Evolutionary conservation across 2,329 filamentous ascomycete genomes (phyloP).

Genomic region (Thielaviopsis euricoi): DNA sequence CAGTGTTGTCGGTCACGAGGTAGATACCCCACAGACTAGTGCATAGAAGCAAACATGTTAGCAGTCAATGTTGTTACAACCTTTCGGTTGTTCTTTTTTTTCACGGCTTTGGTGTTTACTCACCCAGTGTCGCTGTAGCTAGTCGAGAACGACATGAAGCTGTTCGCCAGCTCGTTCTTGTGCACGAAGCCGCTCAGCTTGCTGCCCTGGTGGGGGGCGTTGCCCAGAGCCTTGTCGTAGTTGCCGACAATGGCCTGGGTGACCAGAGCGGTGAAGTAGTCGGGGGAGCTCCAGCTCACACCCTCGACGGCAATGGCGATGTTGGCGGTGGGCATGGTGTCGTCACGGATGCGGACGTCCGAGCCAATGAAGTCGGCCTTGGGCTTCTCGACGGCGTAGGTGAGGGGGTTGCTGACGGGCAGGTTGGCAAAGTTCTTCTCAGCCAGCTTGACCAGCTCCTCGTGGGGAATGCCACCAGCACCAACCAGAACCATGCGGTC

Average conservation of each 20-base stretch:
- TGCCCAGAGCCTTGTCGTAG: slow-evolving; percentile 98
- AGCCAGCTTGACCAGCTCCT: slow-evolving; percentile 84
- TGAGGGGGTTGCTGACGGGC: slow-evolving; percentile 57
- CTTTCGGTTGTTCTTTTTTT: too few species aligned
- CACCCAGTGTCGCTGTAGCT: slow-evolving; percentile 99
- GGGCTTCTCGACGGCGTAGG: slow-evolving; percentile 63
- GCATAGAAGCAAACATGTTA: too few species aligned
- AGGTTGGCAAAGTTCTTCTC: slow-evolving; percentile 86
- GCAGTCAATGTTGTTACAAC: too few species aligned
- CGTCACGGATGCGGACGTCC: slow-evolving; percentile 87
- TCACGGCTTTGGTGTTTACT: slow-evolving; percentile 19
- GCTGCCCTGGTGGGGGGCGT: slow-evolving; percentile 92
- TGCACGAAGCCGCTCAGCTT: slow-evolving; percentile 92
- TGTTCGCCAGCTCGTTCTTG: slow-evolving; percentile 92
- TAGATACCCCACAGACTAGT: slow-evolving; percentile 97
- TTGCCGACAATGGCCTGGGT: slow-evolving; percentile 98
- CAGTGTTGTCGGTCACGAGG: slow-evolving; percentile 80
- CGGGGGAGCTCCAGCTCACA: slow-evolving; percentile 97
- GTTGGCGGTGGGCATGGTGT: slow-evolving; percentile 90
- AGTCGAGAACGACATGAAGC: slow-evolving; percentile 99
- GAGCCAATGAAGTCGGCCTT: slow-evolving; percentile 94
- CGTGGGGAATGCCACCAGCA: slow-evolving; percentile 83
- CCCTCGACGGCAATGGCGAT: slow-evolving; percentile 97
- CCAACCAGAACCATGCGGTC: slow-evolving; percentile 99
- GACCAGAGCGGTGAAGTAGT: slow-evolving; percentile 97